Evolutionary conservation across 1,284 basidiomycete species (phyloP).

Genomic region (Lentinula novae-zelandiae): DNA sequence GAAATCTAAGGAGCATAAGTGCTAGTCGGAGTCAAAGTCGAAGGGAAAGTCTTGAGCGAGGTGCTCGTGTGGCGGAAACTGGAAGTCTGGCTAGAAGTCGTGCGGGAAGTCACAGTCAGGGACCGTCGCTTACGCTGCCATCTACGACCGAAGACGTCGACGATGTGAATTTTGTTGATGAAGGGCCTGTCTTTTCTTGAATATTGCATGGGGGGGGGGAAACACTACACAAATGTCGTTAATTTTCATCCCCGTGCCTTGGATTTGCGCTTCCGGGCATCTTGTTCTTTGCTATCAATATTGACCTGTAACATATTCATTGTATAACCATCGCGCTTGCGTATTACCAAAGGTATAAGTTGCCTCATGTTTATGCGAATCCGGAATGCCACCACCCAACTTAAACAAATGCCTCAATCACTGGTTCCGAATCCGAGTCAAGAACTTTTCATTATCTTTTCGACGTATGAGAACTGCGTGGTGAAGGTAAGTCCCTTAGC

Average conservation of each 20-base stretch:
- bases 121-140: background rate
- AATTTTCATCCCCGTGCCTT: background rate
- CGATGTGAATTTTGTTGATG: background rate
- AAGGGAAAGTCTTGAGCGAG: conserved; percentile 56
- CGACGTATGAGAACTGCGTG: too few species aligned
- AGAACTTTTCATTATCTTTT: too few species aligned
- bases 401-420: too few species aligned
- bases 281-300: background rate
- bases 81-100: conserved; percentile 44
- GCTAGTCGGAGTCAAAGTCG: conserved; percentile 51
- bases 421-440: too few species aligned
- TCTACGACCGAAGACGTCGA: conserved; percentile 6
- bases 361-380: too few species aligned
- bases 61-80: conserved; percentile 62
- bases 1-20: conserved; percentile 37
- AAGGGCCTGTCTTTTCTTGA: background rate
- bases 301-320: background rate
- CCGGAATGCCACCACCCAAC: too few species aligned
- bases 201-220: background rate
- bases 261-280: too few species aligned
- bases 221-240: too few species aligned
- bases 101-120: conserved; percentile 11
- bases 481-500: too few species aligned
- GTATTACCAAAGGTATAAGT: background rate
- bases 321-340: background rate